Percentiles rank a stretch among this genome's conserved stretches.
Conservation (phyloP, 345 rosid species). For the Linum tenue region DNA sequence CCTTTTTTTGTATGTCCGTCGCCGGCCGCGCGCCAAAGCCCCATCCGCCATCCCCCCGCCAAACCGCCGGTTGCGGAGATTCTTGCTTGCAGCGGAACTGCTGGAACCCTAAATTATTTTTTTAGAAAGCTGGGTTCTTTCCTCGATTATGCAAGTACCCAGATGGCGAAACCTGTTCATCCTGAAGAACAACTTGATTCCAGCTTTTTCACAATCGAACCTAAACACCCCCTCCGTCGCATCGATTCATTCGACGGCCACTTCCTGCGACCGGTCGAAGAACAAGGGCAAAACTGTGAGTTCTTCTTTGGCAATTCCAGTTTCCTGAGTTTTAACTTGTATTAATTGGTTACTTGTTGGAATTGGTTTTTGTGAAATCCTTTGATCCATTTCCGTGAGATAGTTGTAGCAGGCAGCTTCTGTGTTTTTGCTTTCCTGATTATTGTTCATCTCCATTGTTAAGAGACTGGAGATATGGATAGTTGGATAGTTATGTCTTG, state of each 20-base stretch:
- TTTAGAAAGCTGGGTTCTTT: background rate
- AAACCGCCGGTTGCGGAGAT: background rate
- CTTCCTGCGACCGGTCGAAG: constrained; percentile 36
- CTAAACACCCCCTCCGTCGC: constrained; percentile 15
- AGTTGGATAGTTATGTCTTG: no score
- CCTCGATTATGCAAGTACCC: constrained; percentile 35
- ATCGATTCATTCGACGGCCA: constrained; percentile 47
- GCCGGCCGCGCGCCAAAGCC: background rate
- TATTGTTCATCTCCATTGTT: background rate
- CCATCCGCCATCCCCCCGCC: background rate
- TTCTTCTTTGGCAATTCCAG: background rate
- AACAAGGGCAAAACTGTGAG: constrained; percentile 38
- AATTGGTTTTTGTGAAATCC: background rate
- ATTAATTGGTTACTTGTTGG: background rate
- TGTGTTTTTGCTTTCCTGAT: background rate
- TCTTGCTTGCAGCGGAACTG: background rate
- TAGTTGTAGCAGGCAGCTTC: no score
- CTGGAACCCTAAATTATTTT: no score
- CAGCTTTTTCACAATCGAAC: constrained; percentile 16
- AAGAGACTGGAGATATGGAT: no score
- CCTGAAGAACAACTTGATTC: constrained; percentile 23
- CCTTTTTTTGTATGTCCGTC: background rate
- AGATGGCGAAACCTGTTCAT: constrained; percentile 40
- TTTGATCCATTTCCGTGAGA: background rate
- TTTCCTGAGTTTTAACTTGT: background rate